phyloP scores from a whole-genome alignment of 306 rosid species.

The Lagenaria siceraria region DNA sequence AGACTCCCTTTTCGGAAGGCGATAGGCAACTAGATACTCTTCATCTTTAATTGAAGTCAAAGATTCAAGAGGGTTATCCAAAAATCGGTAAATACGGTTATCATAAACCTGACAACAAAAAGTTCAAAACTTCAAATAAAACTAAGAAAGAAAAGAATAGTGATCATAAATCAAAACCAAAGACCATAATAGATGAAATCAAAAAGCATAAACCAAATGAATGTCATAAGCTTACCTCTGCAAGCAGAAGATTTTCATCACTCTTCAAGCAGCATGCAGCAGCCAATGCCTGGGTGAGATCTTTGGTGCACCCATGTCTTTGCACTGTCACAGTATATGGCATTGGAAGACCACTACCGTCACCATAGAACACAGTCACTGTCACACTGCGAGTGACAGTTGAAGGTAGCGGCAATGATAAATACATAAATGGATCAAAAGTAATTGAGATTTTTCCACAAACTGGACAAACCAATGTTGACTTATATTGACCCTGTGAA shows the following conservation, averaged over 20 bases:
- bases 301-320: constrained; percentile 62
- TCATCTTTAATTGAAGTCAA: constrained; percentile 76
- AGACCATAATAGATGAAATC: neutral
- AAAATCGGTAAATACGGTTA: constrained; percentile 56
- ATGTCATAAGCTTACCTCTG: constrained; percentile 43
- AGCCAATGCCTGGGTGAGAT: constrained; percentile 57
- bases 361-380: constrained; percentile 68
- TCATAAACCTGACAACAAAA: constrained; percentile 52
- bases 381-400: constrained; percentile 69
- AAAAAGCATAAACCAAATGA: neutral
- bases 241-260: constrained; percentile 89
- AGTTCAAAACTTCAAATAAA: constrained; percentile 7
- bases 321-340: constrained; percentile 60
- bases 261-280: constrained; percentile 73
- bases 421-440: constrained; percentile 97
- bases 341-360: constrained; percentile 88
- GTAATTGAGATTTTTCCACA: constrained; percentile 92
- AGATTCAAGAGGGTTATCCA: constrained; percentile 52
- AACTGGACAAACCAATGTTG: constrained; percentile 88
- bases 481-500: constrained; percentile 95
- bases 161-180: neutral
- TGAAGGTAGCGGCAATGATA: constrained; percentile 92
- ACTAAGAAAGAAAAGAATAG: neutral
- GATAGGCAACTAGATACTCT: constrained; percentile 81
- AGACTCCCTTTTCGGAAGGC: constrained; percentile 40